Percentiles rank a stretch among this genome's conserved stretches.
phyloP scores from a whole-genome alignment of 768 basidiomycete genomes.

The Hirschioporus abietinus region DNA sequence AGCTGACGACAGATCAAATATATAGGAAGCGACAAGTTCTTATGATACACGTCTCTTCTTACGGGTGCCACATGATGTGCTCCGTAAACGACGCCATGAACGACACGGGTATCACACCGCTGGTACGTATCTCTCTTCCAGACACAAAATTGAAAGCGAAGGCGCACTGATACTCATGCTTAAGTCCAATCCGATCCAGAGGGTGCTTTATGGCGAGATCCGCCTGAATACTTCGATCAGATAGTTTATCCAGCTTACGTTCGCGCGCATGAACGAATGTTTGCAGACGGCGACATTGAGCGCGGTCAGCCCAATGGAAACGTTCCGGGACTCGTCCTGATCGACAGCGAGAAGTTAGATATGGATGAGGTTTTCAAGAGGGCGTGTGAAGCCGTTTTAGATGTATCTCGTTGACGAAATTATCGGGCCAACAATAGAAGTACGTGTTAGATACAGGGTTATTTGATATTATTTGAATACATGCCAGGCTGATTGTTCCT shows the following conservation, averaged over 20 bases:
- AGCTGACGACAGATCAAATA: neutral
- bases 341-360: slow-evolving; percentile 40
- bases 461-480: neutral
- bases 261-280: slow-evolving; percentile 69
- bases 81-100: slow-evolving; percentile 71
- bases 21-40: slow-evolving; percentile 61
- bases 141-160: neutral
- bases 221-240: slow-evolving; percentile 84
- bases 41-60: slow-evolving; percentile 80
- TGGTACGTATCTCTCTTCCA: slow-evolving; percentile 45
- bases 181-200: slow-evolving; percentile 78
- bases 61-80: slow-evolving; percentile 71
- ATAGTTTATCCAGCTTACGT: slow-evolving; percentile 95
- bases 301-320: slow-evolving; percentile 47
- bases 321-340: slow-evolving; percentile 48
- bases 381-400: slow-evolving; percentile 33
- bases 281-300: slow-evolving; percentile 73
- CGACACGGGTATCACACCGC: slow-evolving; percentile 86
- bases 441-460: neutral
- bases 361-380: slow-evolving; percentile 59
- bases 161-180: neutral
- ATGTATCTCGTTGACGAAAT: neutral
- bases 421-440: neutral
- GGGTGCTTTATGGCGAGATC: slow-evolving; percentile 87
- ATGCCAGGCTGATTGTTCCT: neutral